Evolutionary conservation across 2,329 filamentous ascomycete genomes (phyloP).

Genomic region (Lasiodiplodia hormozganensis): DNA sequence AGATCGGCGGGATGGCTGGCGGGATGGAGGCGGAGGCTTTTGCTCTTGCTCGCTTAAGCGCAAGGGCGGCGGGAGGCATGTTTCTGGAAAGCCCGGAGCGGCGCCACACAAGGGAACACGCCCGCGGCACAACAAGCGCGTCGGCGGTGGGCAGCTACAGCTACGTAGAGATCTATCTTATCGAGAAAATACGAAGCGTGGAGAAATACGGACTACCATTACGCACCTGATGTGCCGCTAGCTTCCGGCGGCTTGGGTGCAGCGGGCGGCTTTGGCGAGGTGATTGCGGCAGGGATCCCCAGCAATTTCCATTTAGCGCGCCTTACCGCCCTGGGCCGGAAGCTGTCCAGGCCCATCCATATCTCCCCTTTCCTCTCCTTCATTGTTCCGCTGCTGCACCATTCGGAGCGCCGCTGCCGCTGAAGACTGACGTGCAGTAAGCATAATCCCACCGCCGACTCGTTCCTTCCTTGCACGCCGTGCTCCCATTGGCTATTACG

Average conservation of each 20-base stretch:
- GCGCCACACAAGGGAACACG: neutral
- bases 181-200: slow-evolving; percentile 22
- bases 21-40: neutral
- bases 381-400: slow-evolving; percentile 6
- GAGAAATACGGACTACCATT: slow-evolving; percentile 23
- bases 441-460: neutral
- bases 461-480: neutral
- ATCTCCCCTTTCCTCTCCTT: slow-evolving; percentile 24
- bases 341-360: neutral
- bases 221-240: slow-evolving; percentile 25
- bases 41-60: slow-evolving; percentile 18
- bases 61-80: slow-evolving; percentile 5
- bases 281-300: slow-evolving; percentile 18
- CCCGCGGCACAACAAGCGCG: neutral
- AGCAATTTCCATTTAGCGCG: slow-evolving; percentile 22
- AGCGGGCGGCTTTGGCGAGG: slow-evolving; percentile 13
- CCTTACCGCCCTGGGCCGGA: slow-evolving; percentile 6
- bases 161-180: slow-evolving; percentile 12
- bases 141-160: neutral
- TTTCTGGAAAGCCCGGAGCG: neutral
- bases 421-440: slow-evolving; percentile 15
- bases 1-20: slow-evolving; percentile 12
- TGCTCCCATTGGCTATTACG: slow-evolving; percentile 11
- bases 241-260: slow-evolving; percentile 19
- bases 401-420: slow-evolving; percentile 1